Evolutionary conservation across 345 rosid species (phyloP), one percentile per base, ranked within the genome.

Genomic region (Linum tenue): DNA sequence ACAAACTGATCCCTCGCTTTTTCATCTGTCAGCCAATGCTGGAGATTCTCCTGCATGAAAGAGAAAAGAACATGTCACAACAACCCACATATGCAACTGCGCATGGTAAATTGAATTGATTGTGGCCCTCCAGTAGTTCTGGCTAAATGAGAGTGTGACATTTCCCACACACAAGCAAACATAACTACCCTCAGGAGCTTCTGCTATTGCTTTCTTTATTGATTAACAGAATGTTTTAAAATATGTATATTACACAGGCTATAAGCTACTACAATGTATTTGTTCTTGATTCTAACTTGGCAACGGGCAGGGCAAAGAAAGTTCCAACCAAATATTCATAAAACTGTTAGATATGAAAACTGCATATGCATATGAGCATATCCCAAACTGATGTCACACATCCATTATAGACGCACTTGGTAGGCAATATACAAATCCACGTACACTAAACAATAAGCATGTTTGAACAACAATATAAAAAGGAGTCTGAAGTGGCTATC

Each of bases 1-100:
- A 90, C 97, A 74, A 88, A 84, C 78, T 94, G 97, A 70, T 91
- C 99, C 31, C 97, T 82, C 0, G 96, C 97, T 69, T 94, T 94
- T 59, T 85, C 92, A 72, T 94, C 99, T 22, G 91, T 83, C 22
- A 90, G 95, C 97, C 97, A 90, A 14, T 84, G 82, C 69, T 94
- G 97, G 63, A 91, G 89, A 73, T 94, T 88, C 73, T 94, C 99
- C 99, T 94, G 85, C 44, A 63, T 64, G 1, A 43, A 3, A 59
- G 2, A 63, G 17, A 56, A 36, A 53, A 41, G 36, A 37, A 7
- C 37, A 43, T 14, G 6, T 57, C 12, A 57, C 60, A 57, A 6
- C 11, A 48, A 3, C 9, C 22, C 10, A 43, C 50, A 43, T 43
- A 43, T 43, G 50, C 6, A 43, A 3, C 50, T 22, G 2, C 11